Conservation (phyloP, 2,329 filamentous ascomycete genomes). For the Venturia nashicola region DNA sequence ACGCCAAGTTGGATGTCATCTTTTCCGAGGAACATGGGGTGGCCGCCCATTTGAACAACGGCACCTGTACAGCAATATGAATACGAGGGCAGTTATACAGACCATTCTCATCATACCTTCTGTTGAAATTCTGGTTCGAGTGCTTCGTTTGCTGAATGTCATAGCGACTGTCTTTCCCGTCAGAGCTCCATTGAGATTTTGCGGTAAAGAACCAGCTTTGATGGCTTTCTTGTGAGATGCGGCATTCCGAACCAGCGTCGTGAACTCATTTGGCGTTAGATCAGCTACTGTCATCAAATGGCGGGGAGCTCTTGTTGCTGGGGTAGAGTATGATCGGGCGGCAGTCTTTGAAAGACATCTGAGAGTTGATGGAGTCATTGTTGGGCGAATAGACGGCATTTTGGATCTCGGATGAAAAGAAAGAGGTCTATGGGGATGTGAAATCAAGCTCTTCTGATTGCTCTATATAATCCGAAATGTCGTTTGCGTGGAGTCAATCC, state of each 20-base stretch:
- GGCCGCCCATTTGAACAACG: conserved; percentile 74
- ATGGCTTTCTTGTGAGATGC: conserved; percentile 61
- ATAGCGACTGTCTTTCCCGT: conserved; percentile 75
- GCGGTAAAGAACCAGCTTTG: conserved; percentile 54
- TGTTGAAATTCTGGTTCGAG: conserved; percentile 83
- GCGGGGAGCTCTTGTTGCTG: conserved; percentile 42
- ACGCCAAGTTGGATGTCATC: conserved; percentile 94
- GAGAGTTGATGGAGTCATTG: conserved; percentile 15
- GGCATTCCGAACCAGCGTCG: conserved; percentile 72
- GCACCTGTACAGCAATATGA: conserved; percentile 39
- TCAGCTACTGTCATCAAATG: conserved; percentile 90
- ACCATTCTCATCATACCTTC: conserved; percentile 35
- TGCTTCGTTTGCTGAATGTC: conserved; percentile 95
- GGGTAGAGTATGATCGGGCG: conserved; percentile 10
- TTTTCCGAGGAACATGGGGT: conserved; percentile 93
- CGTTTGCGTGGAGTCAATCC: neutral
- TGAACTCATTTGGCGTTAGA: conserved; percentile 67
- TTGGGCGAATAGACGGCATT: conserved; percentile 22
- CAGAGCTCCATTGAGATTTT: conserved; percentile 48
- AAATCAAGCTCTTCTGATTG: neutral
- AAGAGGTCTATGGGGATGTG: neutral
- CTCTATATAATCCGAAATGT: neutral
- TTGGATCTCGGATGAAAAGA: conserved; percentile 6
- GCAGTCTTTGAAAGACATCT: conserved; percentile 20
- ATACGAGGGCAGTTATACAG: neutral